Evolutionary conservation across 1,284 basidiomycete species (phyloP).

Genomic region (Microstroma glucosiphilum): DNA sequence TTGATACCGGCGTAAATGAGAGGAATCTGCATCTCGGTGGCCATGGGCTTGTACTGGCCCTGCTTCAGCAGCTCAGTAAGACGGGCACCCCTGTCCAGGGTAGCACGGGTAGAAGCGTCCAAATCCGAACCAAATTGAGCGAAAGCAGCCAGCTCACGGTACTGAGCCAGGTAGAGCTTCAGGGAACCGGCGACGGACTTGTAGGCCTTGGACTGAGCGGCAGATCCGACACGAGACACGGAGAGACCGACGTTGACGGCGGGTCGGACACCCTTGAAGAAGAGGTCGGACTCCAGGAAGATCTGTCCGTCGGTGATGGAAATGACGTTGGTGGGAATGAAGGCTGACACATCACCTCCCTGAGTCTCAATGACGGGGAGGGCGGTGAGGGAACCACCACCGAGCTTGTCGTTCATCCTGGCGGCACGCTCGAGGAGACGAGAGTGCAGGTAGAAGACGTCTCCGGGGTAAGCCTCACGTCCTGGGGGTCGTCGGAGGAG

Average conservation of each 20-base stretch:
- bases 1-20: constrained; percentile 99
- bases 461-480: constrained; percentile 99
- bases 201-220: constrained; percentile 73
- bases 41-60: constrained; percentile 70
- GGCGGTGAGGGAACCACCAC: constrained; percentile 95
- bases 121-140: constrained; percentile 99
- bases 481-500: constrained; percentile 98
- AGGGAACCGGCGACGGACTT: constrained; percentile 99
- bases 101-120: constrained; percentile 78
- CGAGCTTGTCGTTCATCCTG: constrained; percentile 98
- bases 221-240: constrained; percentile 98
- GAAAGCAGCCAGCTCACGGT: constrained; percentile 99
- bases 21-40: constrained; percentile 93
- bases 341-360: constrained; percentile 98
- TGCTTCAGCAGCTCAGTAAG: constrained; percentile 98
- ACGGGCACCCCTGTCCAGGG: constrained; percentile 93
- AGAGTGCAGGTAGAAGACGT: constrained; percentile 99
- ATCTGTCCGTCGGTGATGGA: constrained; percentile 50
- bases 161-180: constrained; percentile 98
- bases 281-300: constrained; percentile 58
- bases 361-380: constrained; percentile 99
- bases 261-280: constrained; percentile 99
- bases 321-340: constrained; percentile 53
- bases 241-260: constrained; percentile 99
- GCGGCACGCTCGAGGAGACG: constrained; percentile 99